phyloP scores from a whole-genome alignment of 345 rosid genomes.

The Conringia planisiliqua region DNA sequence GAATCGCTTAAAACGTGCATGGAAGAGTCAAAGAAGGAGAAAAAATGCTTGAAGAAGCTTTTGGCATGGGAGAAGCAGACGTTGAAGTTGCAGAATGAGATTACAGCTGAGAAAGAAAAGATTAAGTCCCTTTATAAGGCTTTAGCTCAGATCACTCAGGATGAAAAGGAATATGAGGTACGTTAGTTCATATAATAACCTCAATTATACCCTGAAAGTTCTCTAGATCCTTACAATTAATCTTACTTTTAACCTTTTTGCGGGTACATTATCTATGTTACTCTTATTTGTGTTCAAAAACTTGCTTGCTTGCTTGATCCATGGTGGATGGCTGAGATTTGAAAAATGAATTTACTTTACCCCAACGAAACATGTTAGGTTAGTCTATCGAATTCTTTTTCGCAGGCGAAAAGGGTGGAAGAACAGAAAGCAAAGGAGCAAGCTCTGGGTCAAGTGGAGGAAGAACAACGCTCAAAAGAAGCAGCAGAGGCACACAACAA shows the following conservation, averaged over 20 bases:
- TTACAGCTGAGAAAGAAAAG: conserved; percentile 66
- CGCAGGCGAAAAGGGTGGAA: conserved; percentile 60
- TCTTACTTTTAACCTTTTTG: too few relatives aligned
- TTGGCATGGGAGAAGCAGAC: conserved; percentile 82
- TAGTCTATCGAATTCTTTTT: neutral
- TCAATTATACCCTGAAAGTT: neutral
- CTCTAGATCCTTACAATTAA: neutral
- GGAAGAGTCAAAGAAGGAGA: conserved; percentile 81
- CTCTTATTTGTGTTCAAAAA: neutral
- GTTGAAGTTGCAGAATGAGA: conserved; percentile 67
- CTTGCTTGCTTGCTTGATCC: neutral
- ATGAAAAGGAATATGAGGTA: conserved; percentile 73
- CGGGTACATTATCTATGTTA: too few relatives aligned
- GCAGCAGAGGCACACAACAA: conserved; percentile 54
- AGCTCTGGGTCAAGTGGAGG: conserved; percentile 48
- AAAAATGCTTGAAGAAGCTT: conserved; percentile 75
- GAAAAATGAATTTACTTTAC: neutral
- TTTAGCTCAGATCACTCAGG: conserved; percentile 47
- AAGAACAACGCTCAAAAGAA: conserved; percentile 56
- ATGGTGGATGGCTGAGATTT: neutral
- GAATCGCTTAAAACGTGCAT: conserved; percentile 61
- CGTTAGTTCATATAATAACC: conserved; percentile 2
- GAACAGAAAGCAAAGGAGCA: conserved; percentile 51
- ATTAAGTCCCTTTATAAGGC: conserved; percentile 50
- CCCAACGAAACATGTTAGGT: neutral